Evolutionary conservation across 106 monocot species (phyloP), one percentile per base, ranked within the genome.

Genomic region (Vanilla planifolia): DNA sequence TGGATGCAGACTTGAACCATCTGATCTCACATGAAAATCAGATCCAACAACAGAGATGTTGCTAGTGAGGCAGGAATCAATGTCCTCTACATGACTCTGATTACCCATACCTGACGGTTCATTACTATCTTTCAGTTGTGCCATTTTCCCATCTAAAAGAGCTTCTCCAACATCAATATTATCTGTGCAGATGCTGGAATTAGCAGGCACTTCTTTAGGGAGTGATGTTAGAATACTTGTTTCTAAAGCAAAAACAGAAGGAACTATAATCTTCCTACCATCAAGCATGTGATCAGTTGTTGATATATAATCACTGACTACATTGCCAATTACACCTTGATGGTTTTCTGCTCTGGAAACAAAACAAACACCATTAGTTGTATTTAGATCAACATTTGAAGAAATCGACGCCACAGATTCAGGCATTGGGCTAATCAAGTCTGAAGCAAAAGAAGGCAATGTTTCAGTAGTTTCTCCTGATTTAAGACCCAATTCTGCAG

Each of bases 1-100:
- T 50, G 65, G 68, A 70, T 46, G 48, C 59, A 60, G 13, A 17
- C 50, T 45, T 42, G 72, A 56, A 43, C 24, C 50, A 58, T 72
- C 75, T 39, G 64, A 33, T 65, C 40, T 83, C 21, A 77, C 55
- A 64, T 59, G 47, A 52, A 51, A 78, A 61, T 48, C 67, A 21
- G 48, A 75, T 32, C 33, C 61, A 50, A 56, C 23, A 17, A 43
- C 20, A 29, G 43, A 44, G 3, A 44, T 15, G 35, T 62, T 15
- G 55, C 34, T 22, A 51, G 22, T 59, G 16, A 20, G 25, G 15
- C 29, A 64, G 63, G 61, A 44, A 36, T 55, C 29, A 1, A 16
- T 11, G 48, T 55, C 62, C 57, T 42, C 57, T 19, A 43, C 56
- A 68, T 8, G 48, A 14, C 40, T 36, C 35, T 55, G 65, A 45